Conservation (phyloP, 441 rosid species). For the Euphorbia celastroides region DNA sequence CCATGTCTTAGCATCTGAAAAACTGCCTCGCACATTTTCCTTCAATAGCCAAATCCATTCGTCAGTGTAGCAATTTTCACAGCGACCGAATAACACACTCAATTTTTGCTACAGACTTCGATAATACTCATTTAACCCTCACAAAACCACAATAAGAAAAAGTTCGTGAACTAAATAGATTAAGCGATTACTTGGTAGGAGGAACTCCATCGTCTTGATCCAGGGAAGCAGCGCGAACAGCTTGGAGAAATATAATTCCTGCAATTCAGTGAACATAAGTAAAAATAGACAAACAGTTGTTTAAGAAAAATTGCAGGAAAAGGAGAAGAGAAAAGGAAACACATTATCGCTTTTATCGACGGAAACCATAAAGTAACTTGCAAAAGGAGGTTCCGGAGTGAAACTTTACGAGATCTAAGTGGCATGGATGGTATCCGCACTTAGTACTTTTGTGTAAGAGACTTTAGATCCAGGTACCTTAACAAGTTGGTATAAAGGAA, state of each 20-base stretch:
- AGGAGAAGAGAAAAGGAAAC: background rate
- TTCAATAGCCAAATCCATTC: slow-evolving; percentile 18
- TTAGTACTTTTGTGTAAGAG: too few species aligned
- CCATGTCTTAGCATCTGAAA: slow-evolving; percentile 58
- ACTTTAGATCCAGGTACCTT: too few species aligned
- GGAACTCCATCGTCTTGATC: slow-evolving; percentile 37
- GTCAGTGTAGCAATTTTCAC: background rate
- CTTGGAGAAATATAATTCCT: slow-evolving; percentile 74
- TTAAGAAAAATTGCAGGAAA: background rate
- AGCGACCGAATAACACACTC: background rate
- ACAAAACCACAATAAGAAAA: background rate
- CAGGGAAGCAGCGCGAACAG: slow-evolving; percentile 60
- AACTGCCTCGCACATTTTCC: slow-evolving; percentile 71
- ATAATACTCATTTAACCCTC: background rate
- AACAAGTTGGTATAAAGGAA: too few species aligned
- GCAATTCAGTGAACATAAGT: background rate
- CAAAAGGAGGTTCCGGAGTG: too few species aligned
- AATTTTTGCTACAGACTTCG: background rate
- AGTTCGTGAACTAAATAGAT: background rate
- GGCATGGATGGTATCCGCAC: too few species aligned
- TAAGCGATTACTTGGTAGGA: slow-evolving; percentile 37
- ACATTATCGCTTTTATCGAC: too few species aligned
- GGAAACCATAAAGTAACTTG: too few species aligned
- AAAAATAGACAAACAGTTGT: slow-evolving; percentile 6
- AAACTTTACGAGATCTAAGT: too few species aligned